Conservation (phyloP, 306 rosid species). For the Vigna angularis region DNA sequence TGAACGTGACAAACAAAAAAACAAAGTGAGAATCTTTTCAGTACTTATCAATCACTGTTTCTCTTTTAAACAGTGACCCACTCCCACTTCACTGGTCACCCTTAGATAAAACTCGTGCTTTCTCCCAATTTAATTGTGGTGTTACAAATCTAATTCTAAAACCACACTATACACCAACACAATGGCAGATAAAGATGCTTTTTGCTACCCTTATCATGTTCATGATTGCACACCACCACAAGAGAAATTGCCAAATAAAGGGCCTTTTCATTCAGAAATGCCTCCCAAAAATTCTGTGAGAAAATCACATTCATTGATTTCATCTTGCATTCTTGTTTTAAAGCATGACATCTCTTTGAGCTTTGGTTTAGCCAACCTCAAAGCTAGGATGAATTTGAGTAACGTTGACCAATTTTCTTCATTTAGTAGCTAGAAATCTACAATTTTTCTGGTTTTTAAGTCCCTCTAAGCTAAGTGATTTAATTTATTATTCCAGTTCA, state of each 20-base stretch:
- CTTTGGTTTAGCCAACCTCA: slow-evolving; percentile 36
- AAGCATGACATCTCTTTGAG: slow-evolving; percentile 13
- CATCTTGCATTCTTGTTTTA: neutral
- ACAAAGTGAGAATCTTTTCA: slow-evolving; percentile 75
- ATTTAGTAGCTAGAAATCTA: neutral
- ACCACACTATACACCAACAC: slow-evolving; percentile 16
- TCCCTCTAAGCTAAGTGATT: neutral
- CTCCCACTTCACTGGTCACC: slow-evolving; percentile 50
- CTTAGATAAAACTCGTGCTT: neutral
- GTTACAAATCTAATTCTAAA: slow-evolving; percentile 18
- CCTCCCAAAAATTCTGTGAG: slow-evolving; percentile 61
- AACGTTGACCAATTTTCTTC: slow-evolving; percentile 26
- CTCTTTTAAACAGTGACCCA: slow-evolving; percentile 49
- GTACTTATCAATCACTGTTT: slow-evolving; percentile 59
- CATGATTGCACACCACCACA: slow-evolving; percentile 52
- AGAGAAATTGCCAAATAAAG: slow-evolving; percentile 36
- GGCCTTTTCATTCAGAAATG: slow-evolving; percentile 49
- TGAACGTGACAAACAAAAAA: slow-evolving; percentile 42
- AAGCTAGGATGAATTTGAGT: slow-evolving; percentile 13
- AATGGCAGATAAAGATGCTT: slow-evolving; percentile 63
- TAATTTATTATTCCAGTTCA: neutral
- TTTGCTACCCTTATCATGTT: slow-evolving; percentile 62
- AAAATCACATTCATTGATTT: slow-evolving; percentile 25
- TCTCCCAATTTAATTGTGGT: slow-evolving; percentile 28
- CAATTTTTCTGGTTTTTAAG: slow-evolving; percentile 26